A percentile compares a stretch with the other conserved stretches of the same genome.
These are phyloP conservation scores for Cocos nucifera DNA, from an alignment of 176 grass and related monocot species.

Conservation along the genomic window DNA sequence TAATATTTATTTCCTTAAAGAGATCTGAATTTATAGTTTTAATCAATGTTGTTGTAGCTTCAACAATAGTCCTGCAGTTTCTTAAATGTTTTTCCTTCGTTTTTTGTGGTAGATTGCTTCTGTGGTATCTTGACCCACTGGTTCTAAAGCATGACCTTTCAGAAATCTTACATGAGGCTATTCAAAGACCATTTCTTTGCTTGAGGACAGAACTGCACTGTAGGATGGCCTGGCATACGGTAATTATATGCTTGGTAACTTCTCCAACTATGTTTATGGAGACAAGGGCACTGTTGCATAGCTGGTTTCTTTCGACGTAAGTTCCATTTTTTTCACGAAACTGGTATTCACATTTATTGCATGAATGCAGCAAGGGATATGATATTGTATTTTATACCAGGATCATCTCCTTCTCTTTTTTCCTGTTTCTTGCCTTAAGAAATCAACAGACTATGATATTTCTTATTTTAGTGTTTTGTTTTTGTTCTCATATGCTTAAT, in stretches of 20 bases:
- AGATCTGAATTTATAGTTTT: too few species aligned
- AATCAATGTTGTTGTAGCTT: too few species aligned
- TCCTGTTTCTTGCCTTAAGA: too few species aligned
- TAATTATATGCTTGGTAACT: constrained; percentile 59
- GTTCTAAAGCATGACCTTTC: constrained; percentile 63
- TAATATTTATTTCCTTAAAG: too few species aligned
- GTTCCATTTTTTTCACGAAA: constrained; percentile 3
- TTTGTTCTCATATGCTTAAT: too few species aligned
- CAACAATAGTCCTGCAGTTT: neutral
- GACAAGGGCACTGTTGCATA: constrained; percentile 47
- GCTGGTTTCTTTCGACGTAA: constrained; percentile 79
- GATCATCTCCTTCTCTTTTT: too few species aligned
- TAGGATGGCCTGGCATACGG: constrained; percentile 36
- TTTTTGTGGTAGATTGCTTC: constrained; percentile 33
- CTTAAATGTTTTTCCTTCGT: neutral
- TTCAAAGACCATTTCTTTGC: constrained; percentile 63
- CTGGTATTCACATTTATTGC: too few species aligned
- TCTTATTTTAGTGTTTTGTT: too few species aligned
- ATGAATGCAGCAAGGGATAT: too few species aligned
- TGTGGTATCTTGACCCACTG: constrained; percentile 73
- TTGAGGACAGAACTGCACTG: constrained; percentile 59
- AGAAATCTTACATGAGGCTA: constrained; percentile 43
- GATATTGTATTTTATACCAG: too few species aligned
- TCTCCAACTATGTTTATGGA: constrained; percentile 59
- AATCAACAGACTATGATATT: too few species aligned